Conservation (phyloP, 2,329 filamentous ascomycete genomes). For the Colletotrichum plurivorum region DNA sequence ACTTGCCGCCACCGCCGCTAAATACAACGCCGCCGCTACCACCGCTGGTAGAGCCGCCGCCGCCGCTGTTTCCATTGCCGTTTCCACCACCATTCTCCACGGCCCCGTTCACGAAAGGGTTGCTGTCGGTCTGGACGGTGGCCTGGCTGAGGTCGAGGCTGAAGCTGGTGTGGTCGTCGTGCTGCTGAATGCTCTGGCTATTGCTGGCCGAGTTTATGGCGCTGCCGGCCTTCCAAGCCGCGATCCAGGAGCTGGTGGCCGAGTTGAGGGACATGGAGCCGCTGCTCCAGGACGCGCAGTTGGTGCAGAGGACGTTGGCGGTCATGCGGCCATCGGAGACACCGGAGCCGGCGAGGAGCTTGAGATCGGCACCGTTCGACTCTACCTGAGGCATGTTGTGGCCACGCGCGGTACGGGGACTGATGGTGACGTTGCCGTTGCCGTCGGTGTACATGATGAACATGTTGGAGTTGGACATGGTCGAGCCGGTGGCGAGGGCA, state of each 20-base stretch:
- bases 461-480: conserved; percentile 71
- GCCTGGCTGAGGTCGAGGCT: conserved; percentile 64
- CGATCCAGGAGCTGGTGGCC: conserved; percentile 63
- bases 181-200: conserved; percentile 58
- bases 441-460: conserved; percentile 75
- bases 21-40: conserved; percentile 38
- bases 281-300: conserved; percentile 64
- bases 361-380: conserved; percentile 58
- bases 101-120: conserved; percentile 62
- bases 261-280: conserved; percentile 59
- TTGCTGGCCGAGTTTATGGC: conserved; percentile 60
- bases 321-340: conserved; percentile 66
- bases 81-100: conserved; percentile 18
- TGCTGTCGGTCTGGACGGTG: conserved; percentile 61
- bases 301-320: conserved; percentile 71
- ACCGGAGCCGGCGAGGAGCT: conserved; percentile 72
- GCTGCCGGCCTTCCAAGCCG: conserved; percentile 65
- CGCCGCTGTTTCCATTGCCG: conserved; percentile 38
- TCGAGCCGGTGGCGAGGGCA: conserved; percentile 67
- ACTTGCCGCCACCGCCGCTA: conserved; percentile 38
- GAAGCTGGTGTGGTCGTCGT: conserved; percentile 62
- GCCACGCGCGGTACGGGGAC: conserved; percentile 64
- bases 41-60: conserved; percentile 40
- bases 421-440: conserved; percentile 72
- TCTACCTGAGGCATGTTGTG: conserved; percentile 64